Conservation (phyloP, 1,139 yeast species). For the Kodamaea sp. region DNA sequence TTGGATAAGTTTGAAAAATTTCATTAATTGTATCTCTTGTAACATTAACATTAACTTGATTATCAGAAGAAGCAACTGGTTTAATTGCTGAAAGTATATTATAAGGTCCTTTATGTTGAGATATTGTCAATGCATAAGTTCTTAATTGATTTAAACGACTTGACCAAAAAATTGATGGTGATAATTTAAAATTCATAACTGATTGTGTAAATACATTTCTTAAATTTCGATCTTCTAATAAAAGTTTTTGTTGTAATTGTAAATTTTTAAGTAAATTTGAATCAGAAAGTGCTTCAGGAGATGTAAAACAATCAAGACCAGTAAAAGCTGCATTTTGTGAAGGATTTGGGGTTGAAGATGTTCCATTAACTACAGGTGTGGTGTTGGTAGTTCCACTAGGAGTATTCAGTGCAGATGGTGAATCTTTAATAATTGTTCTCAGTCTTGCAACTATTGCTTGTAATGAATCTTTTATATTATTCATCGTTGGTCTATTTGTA, state of each 20-base stretch:
- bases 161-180: conserved; percentile 85
- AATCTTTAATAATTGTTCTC: conserved; percentile 44
- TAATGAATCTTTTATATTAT: conserved; percentile 62
- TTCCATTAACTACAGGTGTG: conserved; percentile 2
- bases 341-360: conserved; percentile 7
- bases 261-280: conserved; percentile 57
- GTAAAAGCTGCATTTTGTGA: conserved; percentile 8
- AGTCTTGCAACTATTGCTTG: conserved; percentile 72
- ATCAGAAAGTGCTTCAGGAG: conserved; percentile 32
- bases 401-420: conserved; percentile 1
- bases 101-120: conserved; percentile 90
- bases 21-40: conserved; percentile 88
- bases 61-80: conserved; percentile 87
- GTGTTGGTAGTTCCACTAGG: conserved; percentile 5
- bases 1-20: conserved; percentile 89
- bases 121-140: conserved; percentile 77
- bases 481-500: conserved; percentile 72
- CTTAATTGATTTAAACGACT: conserved; percentile 75
- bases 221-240: conserved; percentile 66
- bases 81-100: conserved; percentile 90
- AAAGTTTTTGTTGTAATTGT: conserved; percentile 71
- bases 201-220: conserved; percentile 82
- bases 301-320: conserved; percentile 14
- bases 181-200: conserved; percentile 73
- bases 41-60: conserved; percentile 86